phyloP scores from a whole-genome alignment of 345 rosid species.

The Crucihimalaya himalaica region DNA sequence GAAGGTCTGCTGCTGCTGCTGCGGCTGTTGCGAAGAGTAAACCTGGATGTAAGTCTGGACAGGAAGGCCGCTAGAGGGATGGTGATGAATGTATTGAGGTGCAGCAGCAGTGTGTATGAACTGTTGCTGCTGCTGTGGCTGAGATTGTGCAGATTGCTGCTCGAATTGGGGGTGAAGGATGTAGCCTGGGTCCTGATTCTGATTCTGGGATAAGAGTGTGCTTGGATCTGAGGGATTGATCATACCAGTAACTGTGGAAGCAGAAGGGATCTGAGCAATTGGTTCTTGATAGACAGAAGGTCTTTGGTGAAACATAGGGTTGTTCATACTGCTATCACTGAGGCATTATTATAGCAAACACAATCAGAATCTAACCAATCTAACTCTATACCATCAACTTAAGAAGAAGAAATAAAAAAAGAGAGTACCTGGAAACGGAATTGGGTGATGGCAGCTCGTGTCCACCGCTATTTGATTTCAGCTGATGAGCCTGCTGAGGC shows the following conservation, averaged over 20 bases:
- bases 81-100: conserved; percentile 72
- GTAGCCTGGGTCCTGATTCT: conserved; percentile 60
- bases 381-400: background rate
- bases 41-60: conserved; percentile 67
- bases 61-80: conserved; percentile 62
- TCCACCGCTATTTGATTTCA: conserved; percentile 60
- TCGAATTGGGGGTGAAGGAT: conserved; percentile 60
- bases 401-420: background rate
- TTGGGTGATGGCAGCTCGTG: conserved; percentile 79
- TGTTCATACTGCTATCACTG: conserved; percentile 85
- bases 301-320: conserved; percentile 60
- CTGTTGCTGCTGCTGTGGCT: conserved; percentile 58
- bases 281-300: conserved; percentile 70
- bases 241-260: conserved; percentile 55
- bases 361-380: conserved; percentile 40
- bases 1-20: conserved; percentile 73
- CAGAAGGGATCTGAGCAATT: conserved; percentile 63
- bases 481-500: conserved; percentile 50
- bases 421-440: conserved; percentile 80
- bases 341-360: conserved; percentile 41
- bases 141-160: conserved; percentile 54
- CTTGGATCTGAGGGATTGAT: conserved; percentile 60
- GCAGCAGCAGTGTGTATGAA: conserved; percentile 59
- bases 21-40: conserved; percentile 83
- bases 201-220: conserved; percentile 51